phyloP scores from a whole-genome alignment of 2,329 filamentous ascomycete species.

The Allantophomopsis cytisporea region DNA sequence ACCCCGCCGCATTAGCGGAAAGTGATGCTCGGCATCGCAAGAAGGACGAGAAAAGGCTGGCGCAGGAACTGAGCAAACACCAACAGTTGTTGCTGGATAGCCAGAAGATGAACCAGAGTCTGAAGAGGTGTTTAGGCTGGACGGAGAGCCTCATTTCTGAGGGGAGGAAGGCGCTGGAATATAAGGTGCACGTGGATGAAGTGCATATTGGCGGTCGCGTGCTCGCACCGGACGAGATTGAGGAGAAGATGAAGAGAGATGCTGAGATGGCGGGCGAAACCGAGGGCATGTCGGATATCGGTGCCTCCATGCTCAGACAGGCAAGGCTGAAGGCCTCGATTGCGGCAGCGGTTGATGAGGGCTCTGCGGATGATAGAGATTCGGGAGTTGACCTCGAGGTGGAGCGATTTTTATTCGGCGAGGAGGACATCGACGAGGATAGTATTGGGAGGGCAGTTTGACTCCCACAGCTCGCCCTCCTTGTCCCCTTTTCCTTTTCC shows the following conservation, averaged over 20 bases:
- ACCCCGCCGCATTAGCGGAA: slow-evolving; percentile 24
- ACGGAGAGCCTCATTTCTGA: slow-evolving; percentile 86
- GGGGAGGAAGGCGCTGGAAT: slow-evolving; percentile 75
- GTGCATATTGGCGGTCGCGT: slow-evolving; percentile 72
- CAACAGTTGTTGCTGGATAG: slow-evolving; percentile 79
- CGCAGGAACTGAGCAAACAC: slow-evolving; percentile 76
- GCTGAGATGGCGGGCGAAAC: slow-evolving; percentile 10
- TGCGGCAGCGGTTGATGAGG: slow-evolving; percentile 10
- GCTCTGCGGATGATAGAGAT: slow-evolving; percentile 13
- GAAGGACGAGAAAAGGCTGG: slow-evolving; percentile 70
- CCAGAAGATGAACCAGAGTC: slow-evolving; percentile 89
- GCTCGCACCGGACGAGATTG: slow-evolving; percentile 54
- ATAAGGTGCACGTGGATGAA: slow-evolving; percentile 66
- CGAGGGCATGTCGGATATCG: slow-evolving; percentile 15
- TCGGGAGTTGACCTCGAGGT: slow-evolving; percentile 14
- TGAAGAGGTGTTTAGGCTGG: slow-evolving; percentile 79
- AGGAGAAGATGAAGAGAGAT: slow-evolving; percentile 10
- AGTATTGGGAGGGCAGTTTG: too few relatives aligned
- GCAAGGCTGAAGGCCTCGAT: slow-evolving; percentile 10
- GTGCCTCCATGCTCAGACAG: slow-evolving; percentile 12
- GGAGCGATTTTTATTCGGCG: neutral
- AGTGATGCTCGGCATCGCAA: slow-evolving; percentile 41
- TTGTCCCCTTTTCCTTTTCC: too few relatives aligned
- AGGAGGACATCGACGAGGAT: neutral
- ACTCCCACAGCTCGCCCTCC: too few relatives aligned